Conservation (phyloP, 176 grass and related monocot species). For the Saccharum spontaneum region DNA sequence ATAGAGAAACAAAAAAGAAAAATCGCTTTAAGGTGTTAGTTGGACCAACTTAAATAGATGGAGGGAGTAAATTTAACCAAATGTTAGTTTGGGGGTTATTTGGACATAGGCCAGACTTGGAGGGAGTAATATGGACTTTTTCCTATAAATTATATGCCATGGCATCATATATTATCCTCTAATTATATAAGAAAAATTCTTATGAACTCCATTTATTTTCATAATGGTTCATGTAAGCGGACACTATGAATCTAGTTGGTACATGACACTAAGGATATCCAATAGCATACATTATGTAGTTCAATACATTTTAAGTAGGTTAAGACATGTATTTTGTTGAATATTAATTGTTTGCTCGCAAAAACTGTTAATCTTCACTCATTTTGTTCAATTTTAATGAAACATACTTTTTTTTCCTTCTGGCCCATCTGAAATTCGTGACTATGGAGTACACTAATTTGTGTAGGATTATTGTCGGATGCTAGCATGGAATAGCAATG, state of each 20-base stretch:
- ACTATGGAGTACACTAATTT: background rate
- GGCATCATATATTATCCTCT: background rate
- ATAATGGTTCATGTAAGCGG: background rate
- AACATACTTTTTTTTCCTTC: background rate
- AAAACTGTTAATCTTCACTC: background rate
- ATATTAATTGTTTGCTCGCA: background rate
- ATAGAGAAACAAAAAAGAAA: too few species aligned
- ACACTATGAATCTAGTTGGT: background rate
- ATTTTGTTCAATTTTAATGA: background rate
- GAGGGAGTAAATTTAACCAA: too few species aligned
- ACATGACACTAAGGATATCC: background rate
- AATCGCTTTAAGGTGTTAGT: too few species aligned
- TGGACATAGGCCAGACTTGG: too few species aligned
- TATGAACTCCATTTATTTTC: background rate
- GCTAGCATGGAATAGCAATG: slow-evolving; percentile 59
- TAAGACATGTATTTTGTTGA: background rate
- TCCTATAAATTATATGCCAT: background rate
- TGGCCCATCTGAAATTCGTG: background rate
- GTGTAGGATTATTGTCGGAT: slow-evolving; percentile 57
- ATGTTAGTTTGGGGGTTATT: too few species aligned
- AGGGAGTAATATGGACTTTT: too few species aligned
- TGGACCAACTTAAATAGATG: too few species aligned
- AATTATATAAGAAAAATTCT: background rate
- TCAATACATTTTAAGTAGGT: background rate
- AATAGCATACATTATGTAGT: background rate